Base-by-base conservation (phyloP, 371 early-diverging fungal genomes). In the Lichtheimia hyalospora region DNA sequence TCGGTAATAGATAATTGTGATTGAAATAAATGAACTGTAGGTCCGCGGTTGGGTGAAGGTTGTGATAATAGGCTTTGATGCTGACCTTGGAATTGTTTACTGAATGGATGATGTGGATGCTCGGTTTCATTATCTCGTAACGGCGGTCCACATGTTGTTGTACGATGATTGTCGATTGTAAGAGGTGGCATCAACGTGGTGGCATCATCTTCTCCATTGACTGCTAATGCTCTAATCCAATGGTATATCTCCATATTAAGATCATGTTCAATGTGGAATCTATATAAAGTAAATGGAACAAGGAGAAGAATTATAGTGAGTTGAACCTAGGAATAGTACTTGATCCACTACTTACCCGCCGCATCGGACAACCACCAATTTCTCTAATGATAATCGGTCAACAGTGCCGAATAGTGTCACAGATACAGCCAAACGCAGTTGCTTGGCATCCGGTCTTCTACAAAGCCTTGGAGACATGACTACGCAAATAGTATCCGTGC, bases 401-500 rank as follows among this genome's bases (percentile, higher is more conserved):
- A 34, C 50, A 23, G 50, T 42, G 14, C 62, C 67, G 39, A 67
- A 52, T 10, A 67, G 41, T 5, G 60, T 54, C 21, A 67, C 56
- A 10, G 63, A 62, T 3, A 54, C 46, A n/a, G 59, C 21, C 15
- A 52, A 3, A 15, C 12, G 50, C 8, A 67, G 41, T 34, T 43
- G 40, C 14, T 10, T 49, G 20, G 44, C 34, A 40, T 62, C 62
- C 5, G 46, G 43, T 15, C 59, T 42, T 21, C 52, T 14, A 40
- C 58, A 62, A 39, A 58, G 20, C 20, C 62, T 49, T 24, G 62
- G 40, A 25, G 62, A 55, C 24, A 67, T n/a, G n/a, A 54, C 23
- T 8, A 67, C 51, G 5, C 55, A 48, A 50, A 67, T 50, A 13
- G 54, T 50, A 12, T 41, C 67, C 21, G 67, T 67, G 50, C 62